Evolutionary conservation across 1,284 basidiomycete genomes (phyloP), one percentile per base, ranked within the genome.

Genomic region (Apiotrichum domesticum): DNA sequence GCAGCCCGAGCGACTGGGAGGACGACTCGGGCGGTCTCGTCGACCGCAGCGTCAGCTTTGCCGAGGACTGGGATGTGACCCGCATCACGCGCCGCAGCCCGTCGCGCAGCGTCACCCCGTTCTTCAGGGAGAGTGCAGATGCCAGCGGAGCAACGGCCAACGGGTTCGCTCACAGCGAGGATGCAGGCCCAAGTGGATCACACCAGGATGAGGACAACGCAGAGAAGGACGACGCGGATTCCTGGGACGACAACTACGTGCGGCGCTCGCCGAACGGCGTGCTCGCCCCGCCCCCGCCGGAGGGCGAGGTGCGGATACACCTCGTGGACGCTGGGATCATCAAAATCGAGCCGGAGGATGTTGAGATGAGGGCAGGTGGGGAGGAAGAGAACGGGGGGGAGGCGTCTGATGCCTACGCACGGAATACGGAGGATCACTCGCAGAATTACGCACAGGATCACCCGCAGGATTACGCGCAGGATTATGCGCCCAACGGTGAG

Each of bases 301-400:
- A 53, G 53, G 54, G 58, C 60, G 33, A 63, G 66, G 66, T 61
- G 59, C 60, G 62, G 56, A 68, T 61, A 59, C 70, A 46, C 64
- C 61, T 71, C 47, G 52, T 63, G 10, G 33, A 63, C 33, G 54
- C 32, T 13, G 54, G 61, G 9, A 56, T 54, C 71, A 74, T 51
- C 67, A 75, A 52, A 71, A 21, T 66, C 44, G 66, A 75, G 54
- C 74, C 71, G 9, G 67, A 62, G 29, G 29, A 29, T 29, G 29
- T 29, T 29, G 29, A 29, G 29, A 29, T 29, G 29, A 29, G 29
- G 29, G 29, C 29, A 29, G 29, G 3, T 29, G 29, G 29, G n/a
- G 57, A 51, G 32, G 56, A 58, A 68, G 29, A 29, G 29, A 29
- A 29, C 29, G 29, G 29, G 11, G 29, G 29, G 11, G 41, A 29